Conservation (phyloP, 106 monocot genomes). For the Hemerocallis citrina region DNA sequence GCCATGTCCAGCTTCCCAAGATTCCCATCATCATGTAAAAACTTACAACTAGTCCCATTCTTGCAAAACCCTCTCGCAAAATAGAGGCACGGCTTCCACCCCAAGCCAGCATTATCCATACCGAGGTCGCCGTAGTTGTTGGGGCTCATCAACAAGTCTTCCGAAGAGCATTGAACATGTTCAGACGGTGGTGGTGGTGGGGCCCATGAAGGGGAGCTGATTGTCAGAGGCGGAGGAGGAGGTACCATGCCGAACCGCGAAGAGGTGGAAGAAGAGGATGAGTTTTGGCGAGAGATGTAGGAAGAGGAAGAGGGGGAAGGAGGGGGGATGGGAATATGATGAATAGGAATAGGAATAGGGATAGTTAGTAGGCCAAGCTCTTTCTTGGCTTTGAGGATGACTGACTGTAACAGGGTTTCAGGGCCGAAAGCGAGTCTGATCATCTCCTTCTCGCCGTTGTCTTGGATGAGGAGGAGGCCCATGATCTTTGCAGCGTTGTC, state of each 20-base stretch:
- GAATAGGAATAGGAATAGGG: too few species aligned
- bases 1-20: slow-evolving; percentile 23
- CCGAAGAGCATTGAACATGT: background rate
- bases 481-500: slow-evolving; percentile 96
- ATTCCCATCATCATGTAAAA: slow-evolving; percentile 52
- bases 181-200: slow-evolving; percentile 1
- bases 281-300: slow-evolving; percentile 39
- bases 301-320: slow-evolving; percentile 2
- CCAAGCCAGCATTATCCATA: slow-evolving; percentile 32
- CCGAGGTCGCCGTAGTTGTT: slow-evolving; percentile 17
- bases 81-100: slow-evolving; percentile 90
- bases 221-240: slow-evolving; percentile 1
- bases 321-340: slow-evolving; percentile 6
- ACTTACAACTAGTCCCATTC: slow-evolving; percentile 80
- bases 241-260: background rate
- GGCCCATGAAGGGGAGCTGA: slow-evolving; percentile 19
- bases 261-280: slow-evolving; percentile 7
- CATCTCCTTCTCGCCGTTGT: slow-evolving; percentile 99
- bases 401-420: slow-evolving; percentile 65
- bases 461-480: slow-evolving; percentile 83
- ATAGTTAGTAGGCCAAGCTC: slow-evolving; percentile 56
- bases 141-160: slow-evolving; percentile 10
- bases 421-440: slow-evolving; percentile 96
- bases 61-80: slow-evolving; percentile 90
- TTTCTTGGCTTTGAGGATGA: slow-evolving; percentile 65